phyloP scores from a whole-genome alignment of 2,329 filamentous ascomycete species.

The Xylariaceae sp. region DNA sequence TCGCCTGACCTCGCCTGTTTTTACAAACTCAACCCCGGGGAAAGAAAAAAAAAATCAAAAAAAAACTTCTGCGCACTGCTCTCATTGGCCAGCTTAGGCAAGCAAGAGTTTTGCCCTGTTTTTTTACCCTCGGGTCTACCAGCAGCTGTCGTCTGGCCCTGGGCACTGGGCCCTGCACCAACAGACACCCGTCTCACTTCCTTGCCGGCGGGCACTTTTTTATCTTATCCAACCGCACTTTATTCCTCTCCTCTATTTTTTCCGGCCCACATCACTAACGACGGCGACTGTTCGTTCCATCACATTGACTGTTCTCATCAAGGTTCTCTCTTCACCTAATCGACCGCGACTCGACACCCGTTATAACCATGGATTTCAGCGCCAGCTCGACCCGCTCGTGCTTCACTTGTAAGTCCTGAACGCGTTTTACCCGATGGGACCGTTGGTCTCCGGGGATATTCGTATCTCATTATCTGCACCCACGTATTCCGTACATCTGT shows the following conservation, averaged over 20 bases:
- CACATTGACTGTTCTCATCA: conserved; percentile 3
- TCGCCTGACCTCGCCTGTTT: neutral
- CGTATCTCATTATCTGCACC: conserved; percentile 3
- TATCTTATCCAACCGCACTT: neutral
- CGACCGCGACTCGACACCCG: neutral
- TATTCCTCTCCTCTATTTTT: neutral
- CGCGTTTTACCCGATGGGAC: conserved; percentile 7
- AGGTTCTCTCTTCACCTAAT: conserved; percentile 2
- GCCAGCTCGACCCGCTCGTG: conserved; percentile 41
- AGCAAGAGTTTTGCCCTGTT: conserved; percentile 15
- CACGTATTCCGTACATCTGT: neutral
- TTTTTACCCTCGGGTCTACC: conserved; percentile 10
- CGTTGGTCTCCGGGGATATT: conserved; percentile 1
- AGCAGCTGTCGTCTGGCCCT: conserved; percentile 6
- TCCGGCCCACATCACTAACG: conserved; percentile 8
- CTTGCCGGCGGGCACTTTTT: neutral
- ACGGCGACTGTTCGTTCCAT: neutral
- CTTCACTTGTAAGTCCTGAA: conserved; percentile 44
- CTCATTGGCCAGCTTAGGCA: conserved; percentile 15
- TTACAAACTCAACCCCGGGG: neutral
- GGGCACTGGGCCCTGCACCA: neutral
- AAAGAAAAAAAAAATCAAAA: neutral
- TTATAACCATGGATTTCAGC: conserved; percentile 40
- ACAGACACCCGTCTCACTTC: neutral
- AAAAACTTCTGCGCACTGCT: conserved; percentile 8